Percentiles rank a stretch among this genome's conserved stretches.
Conservation (phyloP, 192 early-diverging fungal genomes). For the Phlyctochytrium bullatum region DNA sequence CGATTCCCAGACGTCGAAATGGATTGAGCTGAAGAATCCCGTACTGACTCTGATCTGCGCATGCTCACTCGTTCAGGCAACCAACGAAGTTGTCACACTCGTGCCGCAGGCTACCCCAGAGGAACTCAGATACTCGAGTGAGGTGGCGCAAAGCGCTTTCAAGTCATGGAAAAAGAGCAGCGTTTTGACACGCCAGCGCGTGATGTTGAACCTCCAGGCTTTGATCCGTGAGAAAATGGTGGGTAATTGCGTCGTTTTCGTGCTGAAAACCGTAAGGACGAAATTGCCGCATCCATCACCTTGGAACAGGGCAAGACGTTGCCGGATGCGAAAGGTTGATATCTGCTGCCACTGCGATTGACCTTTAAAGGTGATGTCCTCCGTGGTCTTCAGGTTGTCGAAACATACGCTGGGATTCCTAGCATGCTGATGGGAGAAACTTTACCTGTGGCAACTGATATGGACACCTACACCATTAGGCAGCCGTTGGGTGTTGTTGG, state of each 20-base stretch:
- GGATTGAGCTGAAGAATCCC: slow-evolving; percentile 89
- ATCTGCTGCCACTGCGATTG: neutral
- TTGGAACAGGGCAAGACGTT: slow-evolving; percentile 93
- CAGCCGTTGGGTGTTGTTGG: slow-evolving; percentile 90
- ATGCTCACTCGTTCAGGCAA: slow-evolving; percentile 79
- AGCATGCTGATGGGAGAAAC: slow-evolving; percentile 76
- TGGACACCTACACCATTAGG: slow-evolving; percentile 94
- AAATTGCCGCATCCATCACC: slow-evolving; percentile 77
- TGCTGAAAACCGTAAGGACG: slow-evolving; percentile 42
- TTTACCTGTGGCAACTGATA: slow-evolving; percentile 81
- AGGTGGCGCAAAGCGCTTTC: slow-evolving; percentile 74
- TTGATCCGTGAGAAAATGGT: slow-evolving; percentile 75
- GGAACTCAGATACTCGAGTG: slow-evolving; percentile 77
- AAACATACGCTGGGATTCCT: slow-evolving; percentile 78
- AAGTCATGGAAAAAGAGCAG: slow-evolving; percentile 81
- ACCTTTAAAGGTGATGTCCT: slow-evolving; percentile 18
- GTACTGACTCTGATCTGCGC: too few relatives aligned
- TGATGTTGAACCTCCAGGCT: slow-evolving; percentile 89
- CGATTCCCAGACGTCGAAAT: slow-evolving; percentile 78
- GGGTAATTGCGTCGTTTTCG: neutral
- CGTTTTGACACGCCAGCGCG: slow-evolving; percentile 78
- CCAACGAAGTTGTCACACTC: slow-evolving; percentile 78
- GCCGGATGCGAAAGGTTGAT: slow-evolving; percentile 78
- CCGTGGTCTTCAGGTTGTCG: slow-evolving; percentile 52
- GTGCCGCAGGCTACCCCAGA: slow-evolving; percentile 86